A percentile compares a stretch with the other conserved stretches of the same genome.
Conservation (phyloP, 176 grass and related monocot genomes). For the Thinopyrum elongatum region DNA sequence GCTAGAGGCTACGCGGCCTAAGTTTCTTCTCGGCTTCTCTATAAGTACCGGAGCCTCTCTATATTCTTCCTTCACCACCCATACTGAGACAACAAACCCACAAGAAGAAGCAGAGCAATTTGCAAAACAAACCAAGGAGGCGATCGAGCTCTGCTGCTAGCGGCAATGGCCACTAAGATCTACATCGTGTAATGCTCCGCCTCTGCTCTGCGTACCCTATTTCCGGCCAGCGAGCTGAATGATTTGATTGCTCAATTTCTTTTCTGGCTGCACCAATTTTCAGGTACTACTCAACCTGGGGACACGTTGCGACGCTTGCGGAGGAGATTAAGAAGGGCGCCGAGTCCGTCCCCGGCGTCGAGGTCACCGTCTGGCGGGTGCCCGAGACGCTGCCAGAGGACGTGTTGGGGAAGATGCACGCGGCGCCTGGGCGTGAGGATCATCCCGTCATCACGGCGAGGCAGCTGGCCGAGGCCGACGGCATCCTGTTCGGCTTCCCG, state of each 20-base stretch:
- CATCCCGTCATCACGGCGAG: slow-evolving; percentile 40
- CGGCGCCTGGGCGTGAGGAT: slow-evolving; percentile 38
- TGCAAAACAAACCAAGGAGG: background rate
- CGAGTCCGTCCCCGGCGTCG: slow-evolving; percentile 17
- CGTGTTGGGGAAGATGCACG: slow-evolving; percentile 44
- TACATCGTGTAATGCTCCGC: slow-evolving; percentile 54
- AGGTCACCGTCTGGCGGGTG: slow-evolving; percentile 34
- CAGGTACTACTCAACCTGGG: slow-evolving; percentile 37
- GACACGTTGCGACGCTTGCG: slow-evolving; percentile 33
- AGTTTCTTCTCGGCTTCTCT: background rate
- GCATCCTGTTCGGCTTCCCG: slow-evolving; percentile 52
- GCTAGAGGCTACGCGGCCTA: too few relatives aligned
- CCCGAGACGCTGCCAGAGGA: slow-evolving; percentile 46
- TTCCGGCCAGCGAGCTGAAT: background rate
- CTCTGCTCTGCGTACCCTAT: background rate
- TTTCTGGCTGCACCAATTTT: background rate
- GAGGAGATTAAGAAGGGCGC: slow-evolving; percentile 44
- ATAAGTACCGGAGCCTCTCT: background rate
- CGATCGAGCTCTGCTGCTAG: background rate
- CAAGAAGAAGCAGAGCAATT: background rate
- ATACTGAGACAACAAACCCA: background rate
- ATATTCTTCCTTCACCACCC: background rate
- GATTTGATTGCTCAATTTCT: background rate
- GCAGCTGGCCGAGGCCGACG: slow-evolving; percentile 47
- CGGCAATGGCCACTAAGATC: slow-evolving; percentile 47